phyloP scores from a whole-genome alignment of 768 basidiomycete species.

The Panellus pusillus region DNA sequence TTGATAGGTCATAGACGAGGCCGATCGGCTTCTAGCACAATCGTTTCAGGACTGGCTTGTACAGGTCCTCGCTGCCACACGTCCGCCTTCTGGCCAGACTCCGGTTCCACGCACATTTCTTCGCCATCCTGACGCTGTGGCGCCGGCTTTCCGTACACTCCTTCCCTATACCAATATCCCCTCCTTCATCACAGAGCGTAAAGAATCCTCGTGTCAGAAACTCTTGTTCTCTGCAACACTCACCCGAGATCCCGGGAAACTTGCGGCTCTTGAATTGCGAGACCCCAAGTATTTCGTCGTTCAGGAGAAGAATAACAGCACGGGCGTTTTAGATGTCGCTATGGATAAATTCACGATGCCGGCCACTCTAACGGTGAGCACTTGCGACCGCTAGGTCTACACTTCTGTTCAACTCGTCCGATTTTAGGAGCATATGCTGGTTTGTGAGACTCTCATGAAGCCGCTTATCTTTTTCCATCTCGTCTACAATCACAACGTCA shows the following conservation, averaged over 20 bases:
- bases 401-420: not conserved
- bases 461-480: slow-evolving; percentile 90
- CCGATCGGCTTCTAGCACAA: slow-evolving; percentile 92
- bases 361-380: slow-evolving; percentile 63
- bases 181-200: slow-evolving; percentile 57
- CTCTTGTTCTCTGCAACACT: slow-evolving; percentile 95
- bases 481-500: slow-evolving; percentile 58
- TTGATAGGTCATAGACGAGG: slow-evolving; percentile 90
- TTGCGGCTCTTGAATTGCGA: slow-evolving; percentile 75
- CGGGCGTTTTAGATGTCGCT: slow-evolving; percentile 50
- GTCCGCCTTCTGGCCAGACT: slow-evolving; percentile 25
- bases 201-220: slow-evolving; percentile 80
- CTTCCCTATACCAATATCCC: slow-evolving; percentile 40
- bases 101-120: slow-evolving; percentile 7
- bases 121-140: slow-evolving; percentile 51
- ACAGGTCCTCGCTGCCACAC: slow-evolving; percentile 77
- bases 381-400: not conserved
- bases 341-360: slow-evolving; percentile 86
- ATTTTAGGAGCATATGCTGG: slow-evolving; percentile 82
- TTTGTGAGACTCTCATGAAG: slow-evolving; percentile 77
- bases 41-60: slow-evolving; percentile 96
- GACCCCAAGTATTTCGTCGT: slow-evolving; percentile 90
- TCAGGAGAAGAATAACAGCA: slow-evolving; percentile 43
- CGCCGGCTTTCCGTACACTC: slow-evolving; percentile 57
- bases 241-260: slow-evolving; percentile 91